Evolutionary conservation across 2,329 filamentous ascomycete genomes (phyloP).

Genomic region (Xylariaceae sp.): DNA sequence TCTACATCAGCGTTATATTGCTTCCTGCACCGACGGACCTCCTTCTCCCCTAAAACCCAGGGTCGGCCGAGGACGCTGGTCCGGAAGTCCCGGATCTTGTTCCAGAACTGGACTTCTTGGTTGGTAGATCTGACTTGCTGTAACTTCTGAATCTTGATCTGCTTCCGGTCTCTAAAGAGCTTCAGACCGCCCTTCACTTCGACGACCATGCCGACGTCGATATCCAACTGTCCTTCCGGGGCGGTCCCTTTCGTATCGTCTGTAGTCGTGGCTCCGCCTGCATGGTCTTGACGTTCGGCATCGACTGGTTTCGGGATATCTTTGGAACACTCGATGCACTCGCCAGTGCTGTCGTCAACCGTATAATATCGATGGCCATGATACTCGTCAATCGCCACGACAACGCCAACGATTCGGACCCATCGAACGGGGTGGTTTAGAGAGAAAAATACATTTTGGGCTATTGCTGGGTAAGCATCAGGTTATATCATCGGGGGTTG

Average conservation of each 20-base stretch:
- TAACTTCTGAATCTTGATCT: slow-evolving; percentile 57
- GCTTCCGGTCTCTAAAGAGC: slow-evolving; percentile 51
- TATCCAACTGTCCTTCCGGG: slow-evolving; percentile 21
- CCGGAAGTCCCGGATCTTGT: slow-evolving; percentile 54
- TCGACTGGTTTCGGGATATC: slow-evolving; percentile 25
- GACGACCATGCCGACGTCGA: slow-evolving; percentile 56
- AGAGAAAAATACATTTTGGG: slow-evolving; percentile 65
- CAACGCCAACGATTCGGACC: slow-evolving; percentile 70
- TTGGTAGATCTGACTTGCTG: slow-evolving; percentile 53
- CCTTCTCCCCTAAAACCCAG: slow-evolving; percentile 56
- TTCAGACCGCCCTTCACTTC: slow-evolving; percentile 59
- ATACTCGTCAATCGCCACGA: slow-evolving; percentile 64
- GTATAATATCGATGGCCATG: slow-evolving; percentile 53
- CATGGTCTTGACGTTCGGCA: neutral
- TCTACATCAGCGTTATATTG: slow-evolving; percentile 44
- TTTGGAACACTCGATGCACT: slow-evolving; percentile 54
- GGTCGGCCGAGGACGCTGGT: slow-evolving; percentile 52
- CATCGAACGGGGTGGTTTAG: slow-evolving; percentile 77
- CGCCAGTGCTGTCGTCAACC: slow-evolving; percentile 67
- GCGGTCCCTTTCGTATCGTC: neutral
- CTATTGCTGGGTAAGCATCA: slow-evolving; percentile 33
- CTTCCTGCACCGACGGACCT: slow-evolving; percentile 54
- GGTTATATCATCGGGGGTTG: neutral
- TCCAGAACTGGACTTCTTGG: slow-evolving; percentile 63
- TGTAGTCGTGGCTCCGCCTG: neutral